Evolutionary conservation across 1,284 basidiomycete species (phyloP), one percentile per base, ranked within the genome.

Genomic region (Tilletia caries): DNA sequence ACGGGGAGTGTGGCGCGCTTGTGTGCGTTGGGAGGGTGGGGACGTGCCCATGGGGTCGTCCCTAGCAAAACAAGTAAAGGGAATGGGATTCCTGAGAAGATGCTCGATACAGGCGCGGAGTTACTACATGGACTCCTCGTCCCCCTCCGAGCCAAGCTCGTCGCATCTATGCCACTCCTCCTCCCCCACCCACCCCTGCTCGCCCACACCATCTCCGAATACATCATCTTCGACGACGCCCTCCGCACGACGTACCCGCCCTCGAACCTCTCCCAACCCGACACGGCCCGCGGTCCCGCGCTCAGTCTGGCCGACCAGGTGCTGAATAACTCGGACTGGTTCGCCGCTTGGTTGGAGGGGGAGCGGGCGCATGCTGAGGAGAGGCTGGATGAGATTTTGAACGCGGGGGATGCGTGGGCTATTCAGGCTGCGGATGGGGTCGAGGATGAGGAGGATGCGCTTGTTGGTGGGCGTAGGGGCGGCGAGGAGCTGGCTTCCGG

Each of bases 121-220:
- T 76, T 83, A 2, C 48, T 83, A 1, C 79, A 83, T 52, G 71
- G 68, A 5, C 67, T 82, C 6, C 68, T 83, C 18, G 67, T 67
- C 0, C 76, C 79, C 0, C 66, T 81, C 25, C 73, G 77, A 2
- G 67, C 66, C 29, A 83, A 83, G 68, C 58, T 82, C 1, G 68
- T 70, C 5, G 73, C 77, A 5, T 79, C 79, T 0, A 86, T 95
- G 46, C 91, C 93, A 0, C 83, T 88, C 13, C 84, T 98, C 4
- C 85, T 96, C 1, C 84, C 88, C 3, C 89, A 91, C 74, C 91
- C 95, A 0, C 89, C 93, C 0, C 85, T 98, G 32, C 86, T 98
- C 3, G 95, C 95, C 0, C 95, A 98, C 81, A 97, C 93, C 0
- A 91, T 98, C 62, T 95, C 95, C 81, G 92, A 97, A 83, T 88